Percentiles rank a stretch among this genome's conserved stretches.
phyloP scores from a whole-genome alignment of 768 basidiomycete genomes.

The Mycena alexandri region DNA sequence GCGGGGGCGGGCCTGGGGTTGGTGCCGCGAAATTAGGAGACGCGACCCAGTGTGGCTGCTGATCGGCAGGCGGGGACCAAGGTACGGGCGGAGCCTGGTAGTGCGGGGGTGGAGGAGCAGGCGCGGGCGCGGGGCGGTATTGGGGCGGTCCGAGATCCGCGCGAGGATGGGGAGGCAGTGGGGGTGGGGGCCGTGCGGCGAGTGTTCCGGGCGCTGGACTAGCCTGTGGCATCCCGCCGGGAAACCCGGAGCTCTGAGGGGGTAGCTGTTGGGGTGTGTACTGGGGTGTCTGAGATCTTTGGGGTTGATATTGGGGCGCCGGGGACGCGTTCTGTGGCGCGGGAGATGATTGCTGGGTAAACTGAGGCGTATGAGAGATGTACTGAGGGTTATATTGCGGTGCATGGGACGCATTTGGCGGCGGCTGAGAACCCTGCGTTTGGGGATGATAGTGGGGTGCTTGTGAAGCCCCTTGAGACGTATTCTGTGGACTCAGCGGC shows the following conservation, averaged over 20 bases:
- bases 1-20: conserved; percentile 38
- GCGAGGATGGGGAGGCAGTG: conserved; percentile 33
- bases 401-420: neutral
- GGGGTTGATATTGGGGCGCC: neutral
- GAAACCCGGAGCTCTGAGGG: neutral
- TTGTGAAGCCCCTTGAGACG: neutral
- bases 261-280: neutral
- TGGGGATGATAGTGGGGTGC: neutral
- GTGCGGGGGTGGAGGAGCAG: conserved; percentile 28
- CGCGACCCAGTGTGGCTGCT: conserved; percentile 20
- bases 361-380: neutral
- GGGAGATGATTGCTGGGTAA: neutral
- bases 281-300: neutral
- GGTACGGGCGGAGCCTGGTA: conserved; percentile 38
- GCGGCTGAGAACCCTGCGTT: neutral
- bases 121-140: conserved; percentile 28
- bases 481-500: conserved; percentile 20
- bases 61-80: conserved; percentile 39
- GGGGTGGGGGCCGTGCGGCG: conserved; percentile 46
- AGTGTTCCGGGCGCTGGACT: conserved; percentile 25
- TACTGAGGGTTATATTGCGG: neutral
- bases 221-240: neutral
- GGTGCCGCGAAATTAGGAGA: conserved; percentile 28
- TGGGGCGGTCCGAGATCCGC: conserved; percentile 34
- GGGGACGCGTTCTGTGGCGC: neutral